Evolutionary conservation across 305 asterid genomes (phyloP).

Genomic region (Andrographis paniculata): DNA sequence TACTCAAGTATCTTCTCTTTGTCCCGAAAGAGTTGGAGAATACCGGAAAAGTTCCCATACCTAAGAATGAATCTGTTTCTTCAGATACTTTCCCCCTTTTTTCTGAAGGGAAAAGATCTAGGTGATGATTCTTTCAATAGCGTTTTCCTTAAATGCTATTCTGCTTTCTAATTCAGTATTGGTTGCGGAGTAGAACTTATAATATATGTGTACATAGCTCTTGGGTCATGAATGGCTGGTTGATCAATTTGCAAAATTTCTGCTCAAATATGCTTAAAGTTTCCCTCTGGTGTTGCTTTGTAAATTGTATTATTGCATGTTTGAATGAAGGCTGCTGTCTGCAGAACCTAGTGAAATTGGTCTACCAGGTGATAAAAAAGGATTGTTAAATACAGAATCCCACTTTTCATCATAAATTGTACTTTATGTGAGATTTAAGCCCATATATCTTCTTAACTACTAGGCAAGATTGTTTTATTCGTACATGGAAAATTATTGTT

Average conservation of each 20-base stretch:
- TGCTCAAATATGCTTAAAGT: not conserved
- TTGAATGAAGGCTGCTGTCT: not conserved
- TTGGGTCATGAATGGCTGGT: conserved; percentile 1
- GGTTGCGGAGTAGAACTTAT: conserved; percentile 8
- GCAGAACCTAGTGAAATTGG: too few relatives aligned
- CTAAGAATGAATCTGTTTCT: conserved; percentile 40
- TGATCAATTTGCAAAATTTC: not conserved
- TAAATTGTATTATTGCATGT: not conserved
- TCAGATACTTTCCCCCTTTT: conserved; percentile 55
- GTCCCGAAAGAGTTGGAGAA: conserved; percentile 39
- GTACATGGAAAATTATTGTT: too few relatives aligned
- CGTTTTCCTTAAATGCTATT: not conserved
- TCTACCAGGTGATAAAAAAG: too few relatives aligned
- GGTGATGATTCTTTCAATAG: conserved; percentile 35
- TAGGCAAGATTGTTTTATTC: not conserved
- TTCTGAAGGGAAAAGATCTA: conserved; percentile 64
- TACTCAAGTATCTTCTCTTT: conserved; percentile 76
- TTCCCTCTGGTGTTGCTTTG: not conserved
- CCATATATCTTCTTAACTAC: not conserved
- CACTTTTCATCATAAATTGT: too few relatives aligned
- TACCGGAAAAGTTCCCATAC: conserved; percentile 24
- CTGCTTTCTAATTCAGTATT: conserved; percentile 7
- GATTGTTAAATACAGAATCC: too few relatives aligned
- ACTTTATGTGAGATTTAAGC: too few relatives aligned
- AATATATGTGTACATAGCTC: conserved; percentile 11